Percentiles rank a stretch among this genome's conserved stretches.
These are phyloP conservation scores for Ilex paraguariensis DNA, from an alignment of 305 asterid species.

Conservation along the genomic window DNA sequence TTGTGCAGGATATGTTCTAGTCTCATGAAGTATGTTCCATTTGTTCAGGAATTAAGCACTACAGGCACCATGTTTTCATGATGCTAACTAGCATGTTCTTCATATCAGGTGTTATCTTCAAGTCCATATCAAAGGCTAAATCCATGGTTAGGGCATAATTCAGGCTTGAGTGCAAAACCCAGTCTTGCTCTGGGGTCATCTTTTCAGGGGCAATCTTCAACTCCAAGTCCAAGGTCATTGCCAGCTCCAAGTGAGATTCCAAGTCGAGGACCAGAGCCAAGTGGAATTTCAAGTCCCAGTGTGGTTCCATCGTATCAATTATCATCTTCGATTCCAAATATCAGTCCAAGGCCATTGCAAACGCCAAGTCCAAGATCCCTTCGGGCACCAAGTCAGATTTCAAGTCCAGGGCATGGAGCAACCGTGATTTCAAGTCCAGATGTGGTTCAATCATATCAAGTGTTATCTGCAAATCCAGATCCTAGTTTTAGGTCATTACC, in stretches of 20 bases:
- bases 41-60: not conserved
- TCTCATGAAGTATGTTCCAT: not conserved
- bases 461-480: not conserved
- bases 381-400: too few species aligned
- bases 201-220: not conserved
- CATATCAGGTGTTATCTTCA: slow-evolving; percentile 11
- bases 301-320: slow-evolving; percentile 1
- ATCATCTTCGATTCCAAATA: not conserved
- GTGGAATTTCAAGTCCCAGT: not conserved
- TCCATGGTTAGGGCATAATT: slow-evolving; percentile 2
- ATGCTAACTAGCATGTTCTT: not conserved
- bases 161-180: slow-evolving; percentile 1
- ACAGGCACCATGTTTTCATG: not conserved
- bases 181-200: not conserved
- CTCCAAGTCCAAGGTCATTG: not conserved
- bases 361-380: too few species aligned
- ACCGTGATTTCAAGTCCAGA: too few species aligned
- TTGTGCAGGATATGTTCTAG: not conserved
- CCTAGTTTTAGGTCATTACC: not conserved
- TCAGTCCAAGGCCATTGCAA: too few species aligned
- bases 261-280: not conserved
- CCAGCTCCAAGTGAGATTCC: not conserved
- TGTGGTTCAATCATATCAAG: too few species aligned
- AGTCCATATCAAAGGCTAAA: not conserved
- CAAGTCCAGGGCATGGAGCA: too few species aligned